Evolutionary conservation across 2,329 filamentous ascomycete species (phyloP).

Genomic region (Cadophora luteo-olivacea): DNA sequence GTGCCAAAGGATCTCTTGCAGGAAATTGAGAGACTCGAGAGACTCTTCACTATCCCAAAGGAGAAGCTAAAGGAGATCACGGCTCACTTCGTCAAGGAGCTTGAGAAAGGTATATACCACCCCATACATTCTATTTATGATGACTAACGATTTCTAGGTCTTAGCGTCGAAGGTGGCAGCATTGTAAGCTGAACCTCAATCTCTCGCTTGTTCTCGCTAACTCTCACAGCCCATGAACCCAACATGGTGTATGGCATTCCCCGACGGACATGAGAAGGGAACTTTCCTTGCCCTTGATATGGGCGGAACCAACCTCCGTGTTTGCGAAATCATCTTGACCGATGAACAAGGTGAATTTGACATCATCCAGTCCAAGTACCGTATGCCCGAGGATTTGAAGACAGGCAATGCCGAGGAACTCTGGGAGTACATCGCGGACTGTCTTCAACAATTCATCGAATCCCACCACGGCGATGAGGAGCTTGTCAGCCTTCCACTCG

Average conservation of each 20-base stretch:
- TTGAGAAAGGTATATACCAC: conserved; percentile 73
- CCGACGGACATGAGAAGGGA: conserved; percentile 85
- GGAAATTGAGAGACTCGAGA: conserved; percentile 85
- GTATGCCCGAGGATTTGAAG: conserved; percentile 92
- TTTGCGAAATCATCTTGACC: conserved; percentile 90
- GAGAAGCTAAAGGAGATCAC: conserved; percentile 89
- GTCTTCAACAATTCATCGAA: conserved; percentile 87
- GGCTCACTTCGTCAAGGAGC: conserved; percentile 85
- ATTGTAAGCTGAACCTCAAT: conserved; percentile 69
- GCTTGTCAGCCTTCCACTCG: conserved; percentile 74
- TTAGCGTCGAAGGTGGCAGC: conserved; percentile 86
- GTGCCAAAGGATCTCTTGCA: conserved; percentile 82
- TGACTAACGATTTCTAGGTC: conserved; percentile 57
- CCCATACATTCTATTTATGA: not conserved
- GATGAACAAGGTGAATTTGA: conserved; percentile 90
- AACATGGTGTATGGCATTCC: conserved; percentile 92
- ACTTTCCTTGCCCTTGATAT: conserved; percentile 92
- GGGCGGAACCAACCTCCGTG: conserved; percentile 94
- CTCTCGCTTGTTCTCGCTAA: conserved; percentile 28
- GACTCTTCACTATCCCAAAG: conserved; percentile 79
- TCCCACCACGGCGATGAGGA: conserved; percentile 76
- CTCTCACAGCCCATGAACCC: conserved; percentile 89
- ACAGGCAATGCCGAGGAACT: conserved; percentile 83
- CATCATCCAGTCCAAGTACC: conserved; percentile 95
- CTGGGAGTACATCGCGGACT: conserved; percentile 95